A percentile compares a stretch with the other conserved stretches of the same genome.
These are phyloP conservation scores for Fragilaria crotonensis DNA, from an alignment of 108 stramenopile genomes.

Conservation along the genomic window DNA sequence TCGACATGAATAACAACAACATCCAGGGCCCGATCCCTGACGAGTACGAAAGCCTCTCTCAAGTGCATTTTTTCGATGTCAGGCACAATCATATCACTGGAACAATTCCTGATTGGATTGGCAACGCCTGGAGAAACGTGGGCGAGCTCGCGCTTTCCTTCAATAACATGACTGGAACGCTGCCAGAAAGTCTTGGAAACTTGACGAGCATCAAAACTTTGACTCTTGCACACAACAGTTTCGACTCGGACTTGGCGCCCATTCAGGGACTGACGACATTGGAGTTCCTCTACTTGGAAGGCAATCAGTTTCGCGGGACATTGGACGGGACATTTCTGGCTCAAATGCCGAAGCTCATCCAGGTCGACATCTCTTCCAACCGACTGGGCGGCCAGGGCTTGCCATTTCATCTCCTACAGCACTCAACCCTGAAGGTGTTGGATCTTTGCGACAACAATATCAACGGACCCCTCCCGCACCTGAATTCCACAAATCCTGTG, in stretches of 20 bases:
- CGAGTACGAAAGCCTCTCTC: not conserved
- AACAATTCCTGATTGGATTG: constrained; percentile 1
- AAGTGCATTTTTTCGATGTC: not conserved
- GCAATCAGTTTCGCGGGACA: constrained; percentile 22
- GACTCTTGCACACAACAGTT: not conserved
- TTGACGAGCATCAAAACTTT: not conserved
- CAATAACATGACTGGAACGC: not conserved
- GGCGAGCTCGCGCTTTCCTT: not conserved
- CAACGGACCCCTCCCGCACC: not conserved
- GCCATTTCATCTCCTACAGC: not conserved
- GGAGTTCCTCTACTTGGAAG: constrained; percentile 30
- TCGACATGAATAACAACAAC: not conserved
- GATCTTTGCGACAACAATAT: not conserved
- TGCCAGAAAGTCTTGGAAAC: not conserved
- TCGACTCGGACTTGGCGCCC: not conserved
- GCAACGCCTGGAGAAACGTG: constrained; percentile 1
- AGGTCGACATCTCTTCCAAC: constrained; percentile 2
- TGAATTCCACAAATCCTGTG: not conserved
- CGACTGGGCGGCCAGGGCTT: not conserved
- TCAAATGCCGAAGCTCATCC: not conserved
- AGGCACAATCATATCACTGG: constrained; percentile 5
- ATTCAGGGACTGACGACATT: constrained; percentile 12
- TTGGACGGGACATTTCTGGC: constrained; percentile 5
- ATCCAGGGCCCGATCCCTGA: not conserved
- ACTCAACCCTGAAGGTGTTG: constrained; percentile 1